These are phyloP conservation scores for Spergularia bocconei DNA, from an alignment of 148 eudicot species.

Conservation along the genomic window DNA sequence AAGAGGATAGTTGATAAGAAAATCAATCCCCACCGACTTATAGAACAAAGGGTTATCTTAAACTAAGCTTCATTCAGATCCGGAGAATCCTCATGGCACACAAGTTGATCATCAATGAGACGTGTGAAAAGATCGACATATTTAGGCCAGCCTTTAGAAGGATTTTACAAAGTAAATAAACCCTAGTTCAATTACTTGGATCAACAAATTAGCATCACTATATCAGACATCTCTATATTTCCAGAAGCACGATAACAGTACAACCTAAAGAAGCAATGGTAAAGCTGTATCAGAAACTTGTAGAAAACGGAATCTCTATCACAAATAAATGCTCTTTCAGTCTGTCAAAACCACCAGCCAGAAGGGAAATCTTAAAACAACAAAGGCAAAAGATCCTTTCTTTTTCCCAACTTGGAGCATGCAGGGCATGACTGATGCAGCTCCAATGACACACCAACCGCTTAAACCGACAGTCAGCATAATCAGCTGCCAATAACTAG, in stretches of 20 bases:
- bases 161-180: background rate
- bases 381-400: background rate
- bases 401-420: background rate
- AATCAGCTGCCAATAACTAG: background rate
- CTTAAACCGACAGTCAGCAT: background rate
- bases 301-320: background rate
- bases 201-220: background rate
- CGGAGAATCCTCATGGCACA: background rate
- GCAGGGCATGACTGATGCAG: background rate
- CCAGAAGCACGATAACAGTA: background rate
- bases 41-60: background rate
- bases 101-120: background rate
- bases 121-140: background rate
- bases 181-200: too few species aligned
- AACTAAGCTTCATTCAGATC: background rate
- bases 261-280: background rate
- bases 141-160: background rate
- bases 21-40: background rate
- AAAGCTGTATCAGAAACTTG: background rate
- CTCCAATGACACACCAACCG: background rate
- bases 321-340: background rate
- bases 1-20: background rate
- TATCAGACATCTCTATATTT: background rate
- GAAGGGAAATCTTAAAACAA: background rate
- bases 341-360: background rate